These are phyloP conservation scores for Hevea brasiliensis DNA, from an alignment of 345 rosid genomes.

Conservation along the genomic window DNA sequence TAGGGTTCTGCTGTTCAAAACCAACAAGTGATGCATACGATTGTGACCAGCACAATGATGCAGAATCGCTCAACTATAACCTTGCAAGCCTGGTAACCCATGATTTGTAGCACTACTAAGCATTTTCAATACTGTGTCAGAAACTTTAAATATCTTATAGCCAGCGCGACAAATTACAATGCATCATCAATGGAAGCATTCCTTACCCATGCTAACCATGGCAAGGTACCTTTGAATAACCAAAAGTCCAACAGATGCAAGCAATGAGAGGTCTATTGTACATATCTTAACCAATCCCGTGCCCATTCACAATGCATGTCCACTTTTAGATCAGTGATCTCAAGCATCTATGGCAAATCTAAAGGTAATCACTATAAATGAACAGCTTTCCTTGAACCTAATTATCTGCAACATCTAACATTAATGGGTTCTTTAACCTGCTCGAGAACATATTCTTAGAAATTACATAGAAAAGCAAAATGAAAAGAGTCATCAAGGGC, in stretches of 20 bases:
- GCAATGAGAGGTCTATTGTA: background rate
- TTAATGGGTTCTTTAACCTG: constrained; percentile 27
- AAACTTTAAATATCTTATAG: too few relatives aligned
- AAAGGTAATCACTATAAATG: constrained; percentile 17
- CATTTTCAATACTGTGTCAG: too few relatives aligned
- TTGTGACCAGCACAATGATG: background rate
- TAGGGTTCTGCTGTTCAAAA: too few relatives aligned
- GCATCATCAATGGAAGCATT: background rate
- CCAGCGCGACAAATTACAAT: too few relatives aligned
- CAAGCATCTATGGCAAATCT: constrained; percentile 11
- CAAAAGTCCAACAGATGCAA: background rate
- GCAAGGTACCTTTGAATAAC: background rate
- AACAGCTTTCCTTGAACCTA: constrained; percentile 25
- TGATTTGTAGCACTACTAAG: too few relatives aligned
- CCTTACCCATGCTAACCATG: background rate
- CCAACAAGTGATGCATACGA: background rate
- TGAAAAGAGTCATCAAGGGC: constrained; percentile 2
- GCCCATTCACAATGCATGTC: constrained; percentile 9
- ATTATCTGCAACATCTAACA: constrained; percentile 31
- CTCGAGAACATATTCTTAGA: constrained; percentile 18
- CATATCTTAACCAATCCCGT: background rate
- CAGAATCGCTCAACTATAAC: background rate
- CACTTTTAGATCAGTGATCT: background rate
- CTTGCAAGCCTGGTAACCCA: background rate
- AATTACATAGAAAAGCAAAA: constrained; percentile 27